These are phyloP conservation scores for Aspergillus saccharolyticus DNA, from an alignment of 495 filamentous ascomycete species.

Conservation along the genomic window DNA sequence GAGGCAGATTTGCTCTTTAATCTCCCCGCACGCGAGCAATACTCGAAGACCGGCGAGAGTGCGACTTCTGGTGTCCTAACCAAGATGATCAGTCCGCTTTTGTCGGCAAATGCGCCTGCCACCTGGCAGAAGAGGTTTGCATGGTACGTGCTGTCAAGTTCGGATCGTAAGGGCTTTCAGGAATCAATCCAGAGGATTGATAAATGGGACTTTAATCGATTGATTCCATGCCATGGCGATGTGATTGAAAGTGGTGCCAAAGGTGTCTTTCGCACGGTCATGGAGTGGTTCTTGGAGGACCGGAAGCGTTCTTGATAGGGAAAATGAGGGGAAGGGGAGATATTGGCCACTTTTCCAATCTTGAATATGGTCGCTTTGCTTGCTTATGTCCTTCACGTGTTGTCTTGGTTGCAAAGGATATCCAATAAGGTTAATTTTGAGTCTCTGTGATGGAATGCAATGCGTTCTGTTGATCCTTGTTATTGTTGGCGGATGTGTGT, in stretches of 20 bases:
- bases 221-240: constrained; percentile 94
- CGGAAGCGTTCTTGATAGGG: neutral
- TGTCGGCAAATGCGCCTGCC: constrained; percentile 53
- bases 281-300: constrained; percentile 75
- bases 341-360: neutral
- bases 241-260: constrained; percentile 73
- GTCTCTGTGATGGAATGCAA: neutral
- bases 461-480: neutral
- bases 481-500: neutral
- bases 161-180: constrained; percentile 62
- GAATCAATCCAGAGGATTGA: constrained; percentile 63
- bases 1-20: constrained; percentile 92
- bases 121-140: constrained; percentile 73
- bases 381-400: neutral
- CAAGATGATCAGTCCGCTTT: constrained; percentile 54
- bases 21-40: constrained; percentile 83
- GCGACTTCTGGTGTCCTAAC: constrained; percentile 56
- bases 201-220: constrained; percentile 77
- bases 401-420: neutral
- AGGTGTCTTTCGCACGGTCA: constrained; percentile 71
- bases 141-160: constrained; percentile 68
- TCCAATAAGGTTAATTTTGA: neutral
- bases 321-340: too few relatives aligned
- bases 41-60: constrained; percentile 55
- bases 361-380: neutral